Evolutionary conservation across 768 basidiomycete species (phyloP), one percentile per base, ranked within the genome.

Genomic region (Leccinum barrowsii): DNA sequence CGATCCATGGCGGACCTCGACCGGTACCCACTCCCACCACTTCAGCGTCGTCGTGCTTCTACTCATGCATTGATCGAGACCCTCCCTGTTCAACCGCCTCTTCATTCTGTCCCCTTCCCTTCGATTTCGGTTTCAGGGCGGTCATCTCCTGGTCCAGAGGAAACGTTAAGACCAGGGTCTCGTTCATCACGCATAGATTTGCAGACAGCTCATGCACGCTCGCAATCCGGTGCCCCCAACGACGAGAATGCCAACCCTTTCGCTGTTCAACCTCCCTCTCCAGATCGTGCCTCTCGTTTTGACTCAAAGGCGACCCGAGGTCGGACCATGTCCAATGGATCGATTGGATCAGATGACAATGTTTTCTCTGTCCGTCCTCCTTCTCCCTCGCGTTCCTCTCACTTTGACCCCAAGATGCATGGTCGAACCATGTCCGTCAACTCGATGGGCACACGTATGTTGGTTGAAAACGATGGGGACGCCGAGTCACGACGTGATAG

Each of bases 381-480:
- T 22, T 82, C 81, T n/a, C 73, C 77, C 10, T 73, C 81, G 8
- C 80, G 83, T 46, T 79, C 83, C 22, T 91, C 89, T 19, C 81
- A 85, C 32, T 90, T 93, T 69, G 92, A 94, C 70, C 90, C 90
- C n/a, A 92, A 92, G 69, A 74, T 73, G n/a, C 84, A 82, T 67
- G 76, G 78, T 28, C 82, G 87, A 34, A 84, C 86, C 7, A 58
- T 77, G 58, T 91, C 89, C 4, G 83, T 82, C 58, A 83, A 79
- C 6, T 87, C 90, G 1, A 70, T 86, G 70, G 87, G 85, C 7
- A 85, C 89, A 28, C 81, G 81, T 49, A 77, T 85, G 65, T 75
- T 86, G 55, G 72, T 83, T 46, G 85, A 86, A 50, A 79, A 83
- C 59, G 85, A 83, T 56, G 78, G 34, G 17, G 72, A 73, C 50